Percentiles rank a stretch among this genome's conserved stretches.
phyloP scores from a whole-genome alignment of 202 grass and related monocot species.

The Panicum virgatum region DNA sequence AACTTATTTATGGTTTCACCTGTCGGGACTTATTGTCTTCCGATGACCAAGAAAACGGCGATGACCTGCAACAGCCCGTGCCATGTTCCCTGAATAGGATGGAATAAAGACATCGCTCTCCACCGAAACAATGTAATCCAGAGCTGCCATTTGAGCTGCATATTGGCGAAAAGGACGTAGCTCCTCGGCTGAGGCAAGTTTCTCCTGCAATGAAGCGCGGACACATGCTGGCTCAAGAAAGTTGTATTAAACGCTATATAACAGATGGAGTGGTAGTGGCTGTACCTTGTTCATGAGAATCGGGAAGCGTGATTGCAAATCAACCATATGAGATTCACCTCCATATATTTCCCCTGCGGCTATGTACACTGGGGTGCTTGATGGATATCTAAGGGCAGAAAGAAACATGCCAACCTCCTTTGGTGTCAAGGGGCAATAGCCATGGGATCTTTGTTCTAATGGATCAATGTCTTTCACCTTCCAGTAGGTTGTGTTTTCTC shows the following conservation, averaged over 20 bases:
- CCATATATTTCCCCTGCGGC: constrained; percentile 95
- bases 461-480: constrained; percentile 95
- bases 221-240: background rate
- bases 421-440: constrained; percentile 92
- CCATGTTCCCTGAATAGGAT: constrained; percentile 95
- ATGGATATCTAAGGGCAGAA: constrained; percentile 86
- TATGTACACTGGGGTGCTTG: constrained; percentile 88
- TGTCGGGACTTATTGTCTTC: constrained; percentile 82
- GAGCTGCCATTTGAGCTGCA: constrained; percentile 93
- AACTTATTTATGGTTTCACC: constrained; percentile 41
- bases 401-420: constrained; percentile 92
- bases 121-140: constrained; percentile 97
- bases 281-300: constrained; percentile 92
- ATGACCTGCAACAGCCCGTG: constrained; percentile 80
- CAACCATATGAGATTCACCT: constrained; percentile 78
- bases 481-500: constrained; percentile 89
- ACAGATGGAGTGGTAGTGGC: background rate
- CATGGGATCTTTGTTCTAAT: constrained; percentile 69
- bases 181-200: constrained; percentile 73
- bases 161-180: constrained; percentile 68
- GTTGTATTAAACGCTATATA: background rate
- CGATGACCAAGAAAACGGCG: constrained; percentile 78
- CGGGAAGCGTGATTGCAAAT: constrained; percentile 75
- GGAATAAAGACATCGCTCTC: constrained; percentile 89
- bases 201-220: constrained; percentile 59